Evolutionary conservation across 1,284 basidiomycete genomes (phyloP).

Genomic region (Anthracocystis walkeri): DNA sequence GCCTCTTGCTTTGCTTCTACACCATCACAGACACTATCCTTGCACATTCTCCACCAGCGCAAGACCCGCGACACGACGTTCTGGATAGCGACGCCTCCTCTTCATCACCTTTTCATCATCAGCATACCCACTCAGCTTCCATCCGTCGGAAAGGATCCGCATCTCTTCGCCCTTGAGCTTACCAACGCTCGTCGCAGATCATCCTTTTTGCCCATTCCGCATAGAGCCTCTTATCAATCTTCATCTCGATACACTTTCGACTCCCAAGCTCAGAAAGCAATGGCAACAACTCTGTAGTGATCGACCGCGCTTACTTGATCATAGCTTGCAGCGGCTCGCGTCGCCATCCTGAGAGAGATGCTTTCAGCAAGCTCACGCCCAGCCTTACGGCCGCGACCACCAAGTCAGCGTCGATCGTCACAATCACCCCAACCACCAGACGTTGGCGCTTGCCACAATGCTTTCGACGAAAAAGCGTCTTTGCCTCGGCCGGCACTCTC

Average conservation of each 20-base stretch:
- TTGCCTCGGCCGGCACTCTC: constrained; percentile 15
- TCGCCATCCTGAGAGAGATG: constrained; percentile 7
- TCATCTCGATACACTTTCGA: background rate
- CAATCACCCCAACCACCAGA: constrained; percentile 9
- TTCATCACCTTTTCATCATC: background rate
- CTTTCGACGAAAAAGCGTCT: background rate
- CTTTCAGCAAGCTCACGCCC: constrained; percentile 1
- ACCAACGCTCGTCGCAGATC: no score
- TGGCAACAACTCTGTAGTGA: constrained; percentile 1
- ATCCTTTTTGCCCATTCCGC: background rate
- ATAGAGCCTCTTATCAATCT: background rate
- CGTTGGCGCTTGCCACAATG: background rate
- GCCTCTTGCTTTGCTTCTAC: background rate
- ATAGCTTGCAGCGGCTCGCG: background rate
- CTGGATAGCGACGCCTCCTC: background rate
- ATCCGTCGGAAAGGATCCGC: background rate
- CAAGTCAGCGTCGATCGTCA: constrained; percentile 8
- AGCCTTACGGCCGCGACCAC: constrained; percentile 13
- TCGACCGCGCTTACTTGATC: background rate
- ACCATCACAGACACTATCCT: background rate
- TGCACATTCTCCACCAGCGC: background rate
- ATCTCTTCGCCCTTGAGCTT: no score
- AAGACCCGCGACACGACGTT: background rate
- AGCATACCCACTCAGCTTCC: background rate
- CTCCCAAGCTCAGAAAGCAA: background rate